Evolutionary conservation across 305 asterid genomes (phyloP).

Genomic region (Fraxinus sp.): DNA sequence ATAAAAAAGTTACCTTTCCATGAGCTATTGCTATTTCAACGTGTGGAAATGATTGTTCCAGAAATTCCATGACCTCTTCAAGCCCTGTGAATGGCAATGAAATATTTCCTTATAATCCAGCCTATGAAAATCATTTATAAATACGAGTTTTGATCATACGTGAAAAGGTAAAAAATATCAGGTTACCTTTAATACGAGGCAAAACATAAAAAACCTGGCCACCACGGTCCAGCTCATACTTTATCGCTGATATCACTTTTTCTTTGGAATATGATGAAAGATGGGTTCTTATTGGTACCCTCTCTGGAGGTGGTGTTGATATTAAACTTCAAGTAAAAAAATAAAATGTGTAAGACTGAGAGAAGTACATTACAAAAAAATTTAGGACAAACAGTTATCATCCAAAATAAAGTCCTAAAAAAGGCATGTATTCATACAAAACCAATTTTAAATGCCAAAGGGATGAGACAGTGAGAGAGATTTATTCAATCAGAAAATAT

Average conservation of each 20-base stretch:
- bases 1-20: slow-evolving; percentile 67
- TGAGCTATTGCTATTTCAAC: slow-evolving; percentile 93
- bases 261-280: slow-evolving; percentile 73
- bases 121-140: slow-evolving; percentile 19
- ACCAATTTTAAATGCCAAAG: slow-evolving; percentile 17
- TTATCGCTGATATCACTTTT: slow-evolving; percentile 76
- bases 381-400: slow-evolving; percentile 11
- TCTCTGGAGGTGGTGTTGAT: slow-evolving; percentile 94
- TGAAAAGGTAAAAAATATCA: slow-evolving; percentile 11
- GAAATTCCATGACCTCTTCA: slow-evolving; percentile 85
- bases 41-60: slow-evolving; percentile 65
- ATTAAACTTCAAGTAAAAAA: slow-evolving; percentile 65
- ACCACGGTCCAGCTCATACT: slow-evolving; percentile 82
- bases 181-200: slow-evolving; percentile 92
- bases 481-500: slow-evolving; percentile 16
- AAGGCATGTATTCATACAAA: slow-evolving; percentile 14
- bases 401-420: slow-evolving; percentile 20
- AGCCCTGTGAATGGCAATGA: slow-evolving; percentile 59
- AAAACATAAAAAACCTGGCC: slow-evolving; percentile 94
- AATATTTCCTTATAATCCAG: slow-evolving; percentile 27
- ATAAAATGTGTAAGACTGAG: slow-evolving; percentile 18
- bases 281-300: slow-evolving; percentile 93
- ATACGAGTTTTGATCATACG: slow-evolving; percentile 8
- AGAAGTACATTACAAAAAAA: not conserved
- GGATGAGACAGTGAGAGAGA: not conserved